A percentile compares a stretch with the other conserved stretches of the same genome.
Conservation (phyloP, 2,329 filamentous ascomycete genomes). For the Fusarium austroafricanum region DNA sequence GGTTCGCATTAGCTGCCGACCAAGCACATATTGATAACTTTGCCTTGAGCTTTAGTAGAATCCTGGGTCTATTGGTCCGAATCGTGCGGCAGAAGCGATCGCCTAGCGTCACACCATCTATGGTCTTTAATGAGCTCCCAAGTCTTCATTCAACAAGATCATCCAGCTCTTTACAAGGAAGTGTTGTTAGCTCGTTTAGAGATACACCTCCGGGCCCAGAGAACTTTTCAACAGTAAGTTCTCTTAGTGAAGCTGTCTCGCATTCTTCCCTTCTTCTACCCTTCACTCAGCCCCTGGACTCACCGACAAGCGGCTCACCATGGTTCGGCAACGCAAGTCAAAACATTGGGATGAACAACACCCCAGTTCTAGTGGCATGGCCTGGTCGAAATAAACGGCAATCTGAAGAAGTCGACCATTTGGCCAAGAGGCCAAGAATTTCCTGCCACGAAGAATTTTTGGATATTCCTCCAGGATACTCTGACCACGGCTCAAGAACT, state of each 20-base stretch:
- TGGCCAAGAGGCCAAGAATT: slow-evolving; percentile 36
- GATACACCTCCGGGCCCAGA: slow-evolving; percentile 40
- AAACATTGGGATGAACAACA: not conserved
- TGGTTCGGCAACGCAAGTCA: slow-evolving; percentile 22
- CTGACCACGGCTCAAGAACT: slow-evolving; percentile 29
- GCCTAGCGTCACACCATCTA: slow-evolving; percentile 31
- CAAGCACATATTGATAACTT: slow-evolving; percentile 36
- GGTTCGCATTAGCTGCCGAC: slow-evolving; percentile 31
- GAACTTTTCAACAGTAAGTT: slow-evolving; percentile 24
- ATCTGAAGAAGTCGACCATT: slow-evolving; percentile 22
- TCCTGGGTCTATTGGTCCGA: slow-evolving; percentile 28
- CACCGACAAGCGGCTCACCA: slow-evolving; percentile 23
- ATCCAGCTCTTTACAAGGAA: slow-evolving; percentile 36
- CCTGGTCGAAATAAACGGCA: slow-evolving; percentile 40
- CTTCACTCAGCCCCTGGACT: slow-evolving; percentile 37
- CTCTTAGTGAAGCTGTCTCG: slow-evolving; percentile 18
- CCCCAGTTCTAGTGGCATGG: slow-evolving; percentile 29
- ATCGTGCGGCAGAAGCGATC: slow-evolving; percentile 37
- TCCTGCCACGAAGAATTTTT: slow-evolving; percentile 40
- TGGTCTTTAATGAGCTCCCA: slow-evolving; percentile 42
- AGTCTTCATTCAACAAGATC: slow-evolving; percentile 40
- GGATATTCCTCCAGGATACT: slow-evolving; percentile 37
- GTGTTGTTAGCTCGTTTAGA: slow-evolving; percentile 37
- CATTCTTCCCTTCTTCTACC: slow-evolving; percentile 37
- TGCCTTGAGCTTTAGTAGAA: slow-evolving; percentile 36